A percentile compares a stretch with the other conserved stretches of the same genome.
phyloP scores from a whole-genome alignment of 345 rosid genomes.

The Luvunga scandens region DNA sequence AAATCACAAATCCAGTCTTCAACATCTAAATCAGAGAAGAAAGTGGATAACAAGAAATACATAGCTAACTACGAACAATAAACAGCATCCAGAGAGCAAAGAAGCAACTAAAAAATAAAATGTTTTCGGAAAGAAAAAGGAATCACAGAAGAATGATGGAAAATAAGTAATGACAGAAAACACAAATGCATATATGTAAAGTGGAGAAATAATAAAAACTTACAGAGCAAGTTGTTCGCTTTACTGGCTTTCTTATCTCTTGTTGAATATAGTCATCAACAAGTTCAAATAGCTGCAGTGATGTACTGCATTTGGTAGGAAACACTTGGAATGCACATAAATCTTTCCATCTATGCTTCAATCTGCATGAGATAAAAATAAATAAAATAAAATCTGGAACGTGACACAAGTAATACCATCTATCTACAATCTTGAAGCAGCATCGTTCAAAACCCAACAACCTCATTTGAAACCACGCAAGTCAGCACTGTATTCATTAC shows the following conservation, averaged over 20 bases:
- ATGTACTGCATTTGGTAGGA: slow-evolving; percentile 74
- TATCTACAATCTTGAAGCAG: neutral
- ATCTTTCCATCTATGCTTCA: slow-evolving; percentile 69
- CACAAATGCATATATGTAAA: neutral
- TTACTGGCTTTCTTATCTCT: slow-evolving; percentile 83
- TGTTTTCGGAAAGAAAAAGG: neutral
- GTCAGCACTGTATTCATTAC: neutral
- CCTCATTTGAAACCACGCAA: neutral
- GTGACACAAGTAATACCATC: neutral
- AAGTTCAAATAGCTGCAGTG: slow-evolving; percentile 81
- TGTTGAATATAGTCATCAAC: slow-evolving; percentile 81
- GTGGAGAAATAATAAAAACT: slow-evolving; percentile 29
- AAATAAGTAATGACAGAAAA: neutral
- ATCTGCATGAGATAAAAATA: slow-evolving; percentile 36
- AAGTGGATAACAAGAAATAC: neutral
- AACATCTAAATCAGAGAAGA: neutral
- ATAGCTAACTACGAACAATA: neutral
- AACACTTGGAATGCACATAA: slow-evolving; percentile 74
- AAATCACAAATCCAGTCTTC: neutral
- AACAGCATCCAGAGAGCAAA: neutral
- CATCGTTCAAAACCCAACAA: neutral
- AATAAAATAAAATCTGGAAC: neutral
- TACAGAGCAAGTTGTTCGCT: slow-evolving; percentile 63
- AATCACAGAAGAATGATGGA: neutral
- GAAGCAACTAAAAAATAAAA: neutral